Evolutionary conservation across 371 early-diverging fungal species (phyloP).

Genomic region (Mortierella sp.): DNA sequence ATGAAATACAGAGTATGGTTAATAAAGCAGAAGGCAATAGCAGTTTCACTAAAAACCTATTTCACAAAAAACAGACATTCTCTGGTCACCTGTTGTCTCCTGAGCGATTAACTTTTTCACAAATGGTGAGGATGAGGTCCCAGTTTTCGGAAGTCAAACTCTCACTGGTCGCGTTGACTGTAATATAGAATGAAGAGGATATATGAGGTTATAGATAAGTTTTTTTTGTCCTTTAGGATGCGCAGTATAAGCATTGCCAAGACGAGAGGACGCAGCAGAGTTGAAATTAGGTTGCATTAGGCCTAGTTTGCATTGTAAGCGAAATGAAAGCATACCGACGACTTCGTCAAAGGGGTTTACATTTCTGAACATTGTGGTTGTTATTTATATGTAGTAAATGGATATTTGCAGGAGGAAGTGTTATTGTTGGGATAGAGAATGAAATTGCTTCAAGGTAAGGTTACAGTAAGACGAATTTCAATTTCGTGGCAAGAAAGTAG

Average conservation of each 20-base stretch:
- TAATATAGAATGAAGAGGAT: neutral
- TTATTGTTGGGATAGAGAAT: neutral
- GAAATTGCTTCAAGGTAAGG: too few species aligned
- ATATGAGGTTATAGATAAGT: too few species aligned
- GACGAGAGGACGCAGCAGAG: neutral
- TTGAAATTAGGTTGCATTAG: neutral
- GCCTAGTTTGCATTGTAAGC: neutral
- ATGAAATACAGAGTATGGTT: constrained; percentile 1
- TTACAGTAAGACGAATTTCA: too few species aligned
- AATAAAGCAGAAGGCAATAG: neutral
- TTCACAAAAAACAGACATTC: neutral
- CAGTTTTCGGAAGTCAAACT: constrained; percentile 94
- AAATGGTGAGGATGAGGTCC: constrained; percentile 89
- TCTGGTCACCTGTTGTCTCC: constrained; percentile 32
- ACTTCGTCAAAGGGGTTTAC: constrained; percentile 72
- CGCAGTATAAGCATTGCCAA: constrained; percentile 12
- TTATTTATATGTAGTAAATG: neutral
- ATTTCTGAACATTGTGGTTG: constrained; percentile 66
- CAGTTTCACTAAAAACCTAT: too few species aligned
- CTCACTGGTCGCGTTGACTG: constrained; percentile 91
- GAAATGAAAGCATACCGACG: constrained; percentile 59
- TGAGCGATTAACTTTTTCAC: constrained; percentile 81
- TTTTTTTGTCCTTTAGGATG: neutral
- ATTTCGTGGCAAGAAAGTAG: too few species aligned
- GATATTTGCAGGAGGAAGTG: neutral